Base-by-base conservation (phyloP, 1,284 basidiomycete genomes). In the Leccinum angustisporum region DNA sequence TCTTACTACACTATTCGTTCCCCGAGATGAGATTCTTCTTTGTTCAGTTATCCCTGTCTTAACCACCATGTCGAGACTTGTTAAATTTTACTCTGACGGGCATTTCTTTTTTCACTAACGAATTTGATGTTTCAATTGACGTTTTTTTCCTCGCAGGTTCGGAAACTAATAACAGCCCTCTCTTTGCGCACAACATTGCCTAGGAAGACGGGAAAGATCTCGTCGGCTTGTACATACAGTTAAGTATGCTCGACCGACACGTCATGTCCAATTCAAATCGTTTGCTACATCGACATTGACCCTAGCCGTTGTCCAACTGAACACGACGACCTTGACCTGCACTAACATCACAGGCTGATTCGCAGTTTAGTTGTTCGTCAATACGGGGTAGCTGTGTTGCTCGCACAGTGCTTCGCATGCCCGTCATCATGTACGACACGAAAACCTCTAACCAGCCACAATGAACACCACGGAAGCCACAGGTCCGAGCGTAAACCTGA, bases 41-140 rank as follows among this genome's bases (percentile, higher is more conserved):
- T 67, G 70, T 78, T 79, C 78, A 83, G 83, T 85, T 84, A 84
- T 86, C 80, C 83, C 83, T 85, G 83, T 84, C 83, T 84, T 83
- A 84, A 85, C 80, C 68, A 71, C 68, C 66, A 69, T 86, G 85
- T 87, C 86, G 85, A 88, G 76, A 81, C 74, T 71, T 78, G 18
- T 40, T 4, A n/a, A 14, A 14, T 25, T 50, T 25, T 50, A 50
- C 14, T 50, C 48, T 50, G 25, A 50, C 8, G 48, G 48, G 40
- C n/a, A 43, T 43, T 43, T 43, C n/a, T 18, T 43, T 18, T 10
- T 43, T n/a, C 40, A 43, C 40, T n/a, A 5, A 43, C n/a, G 9
- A 43, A 43, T 10, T 18, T 43, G 40, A 6, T 1, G 40, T 43
- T 11, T 43, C 10, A 43, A 40, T 43, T 43, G 40, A 43, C 40